A percentile compares a stretch with the other conserved stretches of the same genome.
Evolutionary conservation across 1,284 basidiomycete species (phyloP).

Genomic region (Sanguinoderma infundibulare): DNA sequence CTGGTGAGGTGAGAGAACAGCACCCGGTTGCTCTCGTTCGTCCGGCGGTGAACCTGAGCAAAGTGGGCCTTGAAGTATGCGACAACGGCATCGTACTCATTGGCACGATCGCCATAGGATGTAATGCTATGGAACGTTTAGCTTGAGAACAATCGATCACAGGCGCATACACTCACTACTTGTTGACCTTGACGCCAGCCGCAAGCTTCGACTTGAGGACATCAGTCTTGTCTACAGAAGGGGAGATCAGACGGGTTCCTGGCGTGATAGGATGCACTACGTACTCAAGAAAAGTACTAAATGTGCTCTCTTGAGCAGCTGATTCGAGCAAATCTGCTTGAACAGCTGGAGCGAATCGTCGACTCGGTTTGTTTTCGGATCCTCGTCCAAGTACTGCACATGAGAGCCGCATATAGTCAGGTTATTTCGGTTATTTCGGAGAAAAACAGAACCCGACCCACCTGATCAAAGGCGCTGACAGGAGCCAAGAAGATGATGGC

Average conservation of each 20-base stretch:
- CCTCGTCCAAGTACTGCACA: slow-evolving; percentile 78
- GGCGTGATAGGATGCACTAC: slow-evolving; percentile 29
- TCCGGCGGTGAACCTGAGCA: slow-evolving; percentile 77
- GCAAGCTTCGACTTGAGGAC: slow-evolving; percentile 72
- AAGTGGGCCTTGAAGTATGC: slow-evolving; percentile 86
- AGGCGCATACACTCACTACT: slow-evolving; percentile 63
- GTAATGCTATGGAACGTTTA: slow-evolving; percentile 59
- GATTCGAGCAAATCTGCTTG: slow-evolving; percentile 82
- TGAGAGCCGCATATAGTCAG: slow-evolving; percentile 7
- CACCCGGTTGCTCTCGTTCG: slow-evolving; percentile 78
- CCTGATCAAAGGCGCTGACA: slow-evolving; percentile 87
- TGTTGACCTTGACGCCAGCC: slow-evolving; percentile 67
- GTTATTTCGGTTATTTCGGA: neutral
- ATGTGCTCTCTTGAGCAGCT: slow-evolving; percentile 76
- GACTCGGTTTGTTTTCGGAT: slow-evolving; percentile 79
- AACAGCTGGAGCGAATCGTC: slow-evolving; percentile 85
- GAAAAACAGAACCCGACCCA: slow-evolving; percentile 31
- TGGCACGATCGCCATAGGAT: slow-evolving; percentile 77
- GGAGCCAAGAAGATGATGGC: slow-evolving; percentile 87
- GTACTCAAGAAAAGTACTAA: slow-evolving; percentile 79
- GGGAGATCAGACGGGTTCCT: slow-evolving; percentile 6
- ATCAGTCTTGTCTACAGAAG: slow-evolving; percentile 71
- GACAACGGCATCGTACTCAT: slow-evolving; percentile 79
- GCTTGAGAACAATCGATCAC: neutral
- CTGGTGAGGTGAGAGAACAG: slow-evolving; percentile 81